A percentile compares a stretch with the other conserved stretches of the same genome.
Conservation (phyloP, 129 eudicot genomes). For the Flaveria robusta region DNA sequence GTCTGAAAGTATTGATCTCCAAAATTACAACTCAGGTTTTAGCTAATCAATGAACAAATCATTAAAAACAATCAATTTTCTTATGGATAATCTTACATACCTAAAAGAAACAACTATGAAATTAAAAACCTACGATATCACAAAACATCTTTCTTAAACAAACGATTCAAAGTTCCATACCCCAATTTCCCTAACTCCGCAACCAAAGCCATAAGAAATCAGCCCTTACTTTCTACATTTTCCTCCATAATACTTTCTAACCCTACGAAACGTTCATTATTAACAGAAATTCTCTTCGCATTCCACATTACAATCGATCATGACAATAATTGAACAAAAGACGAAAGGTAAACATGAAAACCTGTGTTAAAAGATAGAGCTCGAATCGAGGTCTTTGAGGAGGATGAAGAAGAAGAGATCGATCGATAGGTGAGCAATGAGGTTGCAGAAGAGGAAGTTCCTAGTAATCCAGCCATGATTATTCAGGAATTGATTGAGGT, state of each 20-base stretch:
- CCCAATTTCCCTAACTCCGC: not conserved
- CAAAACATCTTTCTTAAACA: not conserved
- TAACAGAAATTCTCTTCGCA: not conserved
- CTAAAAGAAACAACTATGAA: not conserved
- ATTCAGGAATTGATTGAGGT: not conserved
- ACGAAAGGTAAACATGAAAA: constrained; percentile 6
- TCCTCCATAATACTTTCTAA: too few relatives aligned
- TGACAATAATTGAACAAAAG: not conserved
- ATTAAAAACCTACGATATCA: not conserved
- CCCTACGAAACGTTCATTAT: too few relatives aligned
- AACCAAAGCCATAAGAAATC: not conserved
- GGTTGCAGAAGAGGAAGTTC: constrained; percentile 49
- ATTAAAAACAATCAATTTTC: not conserved
- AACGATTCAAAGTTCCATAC: not conserved
- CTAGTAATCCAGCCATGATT: constrained; percentile 60
- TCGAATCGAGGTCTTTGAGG: constrained; percentile 39
- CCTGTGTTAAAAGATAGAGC: constrained; percentile 50
- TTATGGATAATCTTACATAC: constrained; percentile 8
- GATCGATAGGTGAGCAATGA: constrained; percentile 38
- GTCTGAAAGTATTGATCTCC: too few relatives aligned
- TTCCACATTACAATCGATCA: not conserved
- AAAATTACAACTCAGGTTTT: too few relatives aligned
- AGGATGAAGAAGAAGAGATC: constrained; percentile 36
- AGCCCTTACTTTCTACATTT: too few relatives aligned
- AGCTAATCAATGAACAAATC: constrained; percentile 3